These are phyloP conservation scores for Penicillium ochrochloron DNA, from an alignment of 495 filamentous ascomycete species.

Conservation along the genomic window DNA sequence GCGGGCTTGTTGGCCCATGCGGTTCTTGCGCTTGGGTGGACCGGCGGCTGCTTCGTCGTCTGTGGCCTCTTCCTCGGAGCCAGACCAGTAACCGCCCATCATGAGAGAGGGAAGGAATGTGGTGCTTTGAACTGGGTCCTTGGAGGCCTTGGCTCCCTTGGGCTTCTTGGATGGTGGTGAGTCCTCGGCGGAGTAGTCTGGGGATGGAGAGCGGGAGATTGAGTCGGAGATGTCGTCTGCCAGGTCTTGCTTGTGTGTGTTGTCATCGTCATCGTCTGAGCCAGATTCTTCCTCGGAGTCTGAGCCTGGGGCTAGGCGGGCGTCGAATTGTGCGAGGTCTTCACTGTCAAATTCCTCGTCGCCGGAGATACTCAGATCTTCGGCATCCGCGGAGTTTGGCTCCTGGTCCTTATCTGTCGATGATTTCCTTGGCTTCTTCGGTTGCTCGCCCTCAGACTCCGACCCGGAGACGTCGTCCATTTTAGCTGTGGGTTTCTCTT, in stretches of 20 bases:
- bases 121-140: constrained; percentile 58
- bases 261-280: constrained; percentile 34
- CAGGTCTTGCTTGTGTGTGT: constrained; percentile 8
- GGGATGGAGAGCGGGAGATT: constrained; percentile 47
- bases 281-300: constrained; percentile 52
- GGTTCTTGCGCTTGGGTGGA: constrained; percentile 68
- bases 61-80: constrained; percentile 72
- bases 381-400: constrained; percentile 25
- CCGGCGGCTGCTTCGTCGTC: constrained; percentile 41
- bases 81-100: constrained; percentile 91
- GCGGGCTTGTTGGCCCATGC: constrained; percentile 85
- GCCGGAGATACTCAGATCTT: constrained; percentile 30
- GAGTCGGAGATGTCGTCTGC: constrained; percentile 33
- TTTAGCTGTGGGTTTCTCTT: constrained; percentile 23
- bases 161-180: constrained; percentile 48
- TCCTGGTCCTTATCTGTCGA: constrained; percentile 14
- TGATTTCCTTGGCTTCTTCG: constrained; percentile 13
- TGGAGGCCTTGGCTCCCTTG: constrained; percentile 43
- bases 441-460: constrained; percentile 14
- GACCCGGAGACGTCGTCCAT: constrained; percentile 22
- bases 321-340: constrained; percentile 54
- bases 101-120: constrained; percentile 85
- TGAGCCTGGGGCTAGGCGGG: constrained; percentile 59
- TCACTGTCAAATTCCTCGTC: constrained; percentile 46
- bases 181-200: constrained; percentile 35